These are phyloP conservation scores for Podospora bellae-mahoneyi DNA, from an alignment of 495 filamentous ascomycete genomes.

Conservation along the genomic window DNA sequence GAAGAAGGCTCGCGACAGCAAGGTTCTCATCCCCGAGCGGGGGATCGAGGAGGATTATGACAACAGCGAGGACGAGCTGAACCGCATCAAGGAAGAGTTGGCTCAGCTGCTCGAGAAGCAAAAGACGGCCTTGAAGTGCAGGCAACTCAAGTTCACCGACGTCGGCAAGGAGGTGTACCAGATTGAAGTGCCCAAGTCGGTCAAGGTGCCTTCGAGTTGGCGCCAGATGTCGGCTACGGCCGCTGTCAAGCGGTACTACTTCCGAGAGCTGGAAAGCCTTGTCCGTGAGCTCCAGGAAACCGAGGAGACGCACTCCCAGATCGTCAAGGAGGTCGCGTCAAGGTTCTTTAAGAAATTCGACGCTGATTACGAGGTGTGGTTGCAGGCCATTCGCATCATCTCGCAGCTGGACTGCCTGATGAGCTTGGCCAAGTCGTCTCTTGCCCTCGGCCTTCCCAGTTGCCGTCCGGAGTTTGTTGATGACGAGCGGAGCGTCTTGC, in stretches of 20 bases:
- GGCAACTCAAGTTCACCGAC: slow-evolving; percentile 76
- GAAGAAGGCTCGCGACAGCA: slow-evolving; percentile 67
- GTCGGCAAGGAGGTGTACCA: slow-evolving; percentile 97
- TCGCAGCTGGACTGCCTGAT: slow-evolving; percentile 94
- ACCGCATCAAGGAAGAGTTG: slow-evolving; percentile 67
- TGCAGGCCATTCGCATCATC: slow-evolving; percentile 78
- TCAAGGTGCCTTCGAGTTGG: slow-evolving; percentile 87
- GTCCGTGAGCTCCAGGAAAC: slow-evolving; percentile 87
- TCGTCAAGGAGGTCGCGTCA: slow-evolving; percentile 79
- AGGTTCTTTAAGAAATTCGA: slow-evolving; percentile 88
- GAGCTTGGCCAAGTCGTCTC: slow-evolving; percentile 83
- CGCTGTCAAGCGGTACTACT: slow-evolving; percentile 93
- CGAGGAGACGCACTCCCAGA: slow-evolving; percentile 90
- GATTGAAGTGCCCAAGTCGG: slow-evolving; percentile 81
- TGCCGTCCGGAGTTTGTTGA: slow-evolving; percentile 87
- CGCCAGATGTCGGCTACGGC: slow-evolving; percentile 93
- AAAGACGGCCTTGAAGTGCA: slow-evolving; percentile 60
- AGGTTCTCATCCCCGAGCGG: slow-evolving; percentile 73
- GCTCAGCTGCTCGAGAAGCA: slow-evolving; percentile 66
- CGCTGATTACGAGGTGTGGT: slow-evolving; percentile 80
- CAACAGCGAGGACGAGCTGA: slow-evolving; percentile 71
- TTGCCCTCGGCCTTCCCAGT: slow-evolving; percentile 75
- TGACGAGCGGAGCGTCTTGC: slow-evolving; percentile 75
- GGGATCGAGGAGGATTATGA: slow-evolving; percentile 95
- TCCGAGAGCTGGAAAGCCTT: slow-evolving; percentile 71